Evolutionary conservation across 768 basidiomycete genomes (phyloP), one percentile per base, ranked within the genome.

Genomic region (Hericium coralloides): DNA sequence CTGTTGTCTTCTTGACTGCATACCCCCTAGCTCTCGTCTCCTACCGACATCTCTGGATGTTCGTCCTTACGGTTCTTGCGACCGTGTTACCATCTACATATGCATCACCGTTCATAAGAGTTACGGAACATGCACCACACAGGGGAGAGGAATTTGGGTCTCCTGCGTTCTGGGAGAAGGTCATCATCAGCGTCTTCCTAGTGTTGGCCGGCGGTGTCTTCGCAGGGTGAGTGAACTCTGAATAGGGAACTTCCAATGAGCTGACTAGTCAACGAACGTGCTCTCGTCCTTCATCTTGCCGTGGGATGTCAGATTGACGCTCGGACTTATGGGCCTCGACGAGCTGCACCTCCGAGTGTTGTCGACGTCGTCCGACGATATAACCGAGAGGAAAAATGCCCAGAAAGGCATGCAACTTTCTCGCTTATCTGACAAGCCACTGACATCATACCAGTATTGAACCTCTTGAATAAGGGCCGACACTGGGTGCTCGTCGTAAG

Each of bases 271-370:
- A 23, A 8, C n/a, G 36, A 38, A 55, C 23, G 25, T 25, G 37
- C 22, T 1, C 18, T n/a, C 31, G 0, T 31, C 31, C 1, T 45
- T n/a, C 31, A 0, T 31, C 31, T n/a, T 53, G 37, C 26, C 15
- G 23, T 26, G 25, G 18, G 53, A n/a, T 39, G 53, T n/a, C 63
- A 93, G 92, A 2, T 73, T 97, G 54, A 97, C 94, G 0, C 82
- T 97, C 26, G 94, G 92, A 1, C 75, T 97, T 25, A 95, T 95
- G 94, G 94, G 94, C 1, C 78, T 95, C 17, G 93, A 97, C 61
- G 90, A 93, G 59, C 79, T 97, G 15, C 91, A 95, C 64, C 79
- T 97, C 5, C 83, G 92, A 17, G 94, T 95, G 3, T 76, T 97
- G 43, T 77, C 91, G 0, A 79, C 83, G 1, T 89, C 90, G 9